Percentiles rank a stretch among this genome's conserved stretches.
Evolutionary conservation across 2,329 filamentous ascomycete genomes (phyloP).

Genomic region (Venturia effusa): DNA sequence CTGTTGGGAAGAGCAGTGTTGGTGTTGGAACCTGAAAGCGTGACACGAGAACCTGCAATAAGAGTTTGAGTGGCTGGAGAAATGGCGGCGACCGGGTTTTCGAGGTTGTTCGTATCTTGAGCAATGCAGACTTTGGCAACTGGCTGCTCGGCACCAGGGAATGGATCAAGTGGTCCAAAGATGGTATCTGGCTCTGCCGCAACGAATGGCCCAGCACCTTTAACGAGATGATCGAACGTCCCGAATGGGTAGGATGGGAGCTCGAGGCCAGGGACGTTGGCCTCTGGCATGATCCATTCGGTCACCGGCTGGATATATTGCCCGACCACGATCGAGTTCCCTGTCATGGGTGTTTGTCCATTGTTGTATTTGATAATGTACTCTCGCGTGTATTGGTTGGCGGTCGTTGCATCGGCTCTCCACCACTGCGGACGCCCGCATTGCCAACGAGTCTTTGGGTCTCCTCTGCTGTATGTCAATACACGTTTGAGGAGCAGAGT

Average conservation of each 20-base stretch:
- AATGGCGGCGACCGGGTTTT: constrained; percentile 18
- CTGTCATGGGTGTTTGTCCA: constrained; percentile 23
- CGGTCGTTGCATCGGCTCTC: constrained; percentile 20
- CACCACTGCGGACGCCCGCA: constrained; percentile 21
- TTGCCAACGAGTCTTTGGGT: constrained; percentile 27
- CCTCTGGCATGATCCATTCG: constrained; percentile 35
- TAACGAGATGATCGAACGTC: constrained; percentile 26
- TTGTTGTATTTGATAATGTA: constrained; percentile 27
- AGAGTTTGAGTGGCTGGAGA: constrained; percentile 17
- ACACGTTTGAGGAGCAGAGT: too few relatives aligned
- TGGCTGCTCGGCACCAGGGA: constrained; percentile 22
- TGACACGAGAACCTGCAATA: constrained; percentile 19
- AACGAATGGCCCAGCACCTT: constrained; percentile 16
- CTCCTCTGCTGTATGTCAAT: too few relatives aligned
- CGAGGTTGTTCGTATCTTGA: too few relatives aligned
- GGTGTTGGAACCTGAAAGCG: constrained; percentile 22
- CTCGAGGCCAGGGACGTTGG: constrained; percentile 28
- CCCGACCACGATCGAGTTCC: constrained; percentile 30
- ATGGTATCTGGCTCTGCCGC: constrained; percentile 19
- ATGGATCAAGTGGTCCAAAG: constrained; percentile 30
- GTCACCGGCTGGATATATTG: constrained; percentile 31
- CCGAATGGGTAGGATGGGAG: constrained; percentile 19
- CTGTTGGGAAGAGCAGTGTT: constrained; percentile 15
- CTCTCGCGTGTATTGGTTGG: constrained; percentile 30
- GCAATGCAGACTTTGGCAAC: too few relatives aligned